Evolutionary conservation across 129 eudicot species (phyloP), one percentile per base, ranked within the genome.

Genomic region (Calendula officinalis): DNA sequence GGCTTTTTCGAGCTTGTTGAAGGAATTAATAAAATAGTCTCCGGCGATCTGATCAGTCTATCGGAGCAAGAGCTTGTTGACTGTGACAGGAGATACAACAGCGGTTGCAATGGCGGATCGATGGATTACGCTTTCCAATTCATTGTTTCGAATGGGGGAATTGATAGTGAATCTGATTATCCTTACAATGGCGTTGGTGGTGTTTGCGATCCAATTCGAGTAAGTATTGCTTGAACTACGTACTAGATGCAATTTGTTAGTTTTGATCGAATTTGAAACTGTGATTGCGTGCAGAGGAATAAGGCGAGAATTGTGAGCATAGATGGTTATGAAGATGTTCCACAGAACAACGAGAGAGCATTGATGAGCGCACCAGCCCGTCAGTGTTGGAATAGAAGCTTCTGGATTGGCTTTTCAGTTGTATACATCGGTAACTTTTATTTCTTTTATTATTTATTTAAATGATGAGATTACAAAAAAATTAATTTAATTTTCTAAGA

Each of bases 1-100:
- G 98, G 98, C 98, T 8, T 88, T 91, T 60, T 91, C 98, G 8
- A 91, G 95, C 3, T 84, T 91, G 96, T 91, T 17, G 98, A 91
- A 71, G 95, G 88, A 9, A 79, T 91, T 30, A 91, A 88, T 78
- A 65, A 88, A 62, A 85, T 88, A 6, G 86, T 74, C 0, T 83
- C 91, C 9, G 98, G 91, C 12, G 79, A 91, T 35, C 55, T 91
- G 46, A 75, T 89, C n/a, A 35, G 88, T 34, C 65, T 88, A 34
- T 91, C 98, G 4, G 98, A 88, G 71, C 98, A 91, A 61, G 95
- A 91, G 44, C 86, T 88, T 0, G 95, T 88, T 3, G 98, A 91
- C 56, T 91, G 98, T 53, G 98, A 91, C 69, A 80, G 52, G 5
- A 40, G 61, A 3, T 68, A 78, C 53, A 80, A 91, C 66, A 27